A percentile compares a stretch with the other conserved stretches of the same genome.
These are phyloP conservation scores for Fusarium denticulatum DNA, from an alignment of 2,329 filamentous ascomycete genomes.

Conservation along the genomic window DNA sequence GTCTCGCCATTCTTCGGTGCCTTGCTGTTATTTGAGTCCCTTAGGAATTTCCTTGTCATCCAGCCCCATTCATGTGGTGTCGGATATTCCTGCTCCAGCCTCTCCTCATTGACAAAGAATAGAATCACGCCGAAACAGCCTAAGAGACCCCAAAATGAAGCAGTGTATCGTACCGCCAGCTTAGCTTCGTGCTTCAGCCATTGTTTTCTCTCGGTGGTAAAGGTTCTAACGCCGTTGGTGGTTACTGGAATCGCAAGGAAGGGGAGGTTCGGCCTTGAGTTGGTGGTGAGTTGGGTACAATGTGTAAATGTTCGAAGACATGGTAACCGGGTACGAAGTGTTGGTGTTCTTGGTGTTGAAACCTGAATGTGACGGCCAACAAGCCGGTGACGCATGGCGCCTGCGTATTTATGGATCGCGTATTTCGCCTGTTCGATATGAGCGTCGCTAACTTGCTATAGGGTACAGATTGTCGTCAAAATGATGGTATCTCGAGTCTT, in stretches of 20 bases:
- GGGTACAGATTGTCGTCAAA: not conserved
- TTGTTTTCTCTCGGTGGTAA: conserved; percentile 80
- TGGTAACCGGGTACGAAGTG: conserved; percentile 26
- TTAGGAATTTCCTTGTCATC: conserved; percentile 73
- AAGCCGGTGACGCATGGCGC: conserved; percentile 53
- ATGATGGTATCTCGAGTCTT: conserved; percentile 1
- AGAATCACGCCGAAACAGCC: conserved; percentile 68
- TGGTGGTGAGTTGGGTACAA: conserved; percentile 45
- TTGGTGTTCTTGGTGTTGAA: conserved; percentile 24
- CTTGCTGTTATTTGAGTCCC: conserved; percentile 70
- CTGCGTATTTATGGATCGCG: not conserved
- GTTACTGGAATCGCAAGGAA: conserved; percentile 60
- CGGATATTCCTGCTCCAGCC: conserved; percentile 78
- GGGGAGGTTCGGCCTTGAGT: conserved; percentile 52
- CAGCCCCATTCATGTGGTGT: conserved; percentile 86
- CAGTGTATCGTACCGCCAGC: conserved; percentile 73
- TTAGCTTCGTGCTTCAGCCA: conserved; percentile 78
- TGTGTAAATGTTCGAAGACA: conserved; percentile 44
- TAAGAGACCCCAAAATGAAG: conserved; percentile 72
- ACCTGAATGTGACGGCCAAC: conserved; percentile 45
- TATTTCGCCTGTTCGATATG: not conserved
- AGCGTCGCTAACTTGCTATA: not conserved
- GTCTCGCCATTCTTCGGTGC: conserved; percentile 62
- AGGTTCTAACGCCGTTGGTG: conserved; percentile 70
- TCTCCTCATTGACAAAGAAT: conserved; percentile 76